Percentiles rank a stretch among this genome's conserved stretches.
These are phyloP conservation scores for Dothiorella sarmentorum DNA, from an alignment of 2,329 filamentous ascomycete species.

Conservation along the genomic window DNA sequence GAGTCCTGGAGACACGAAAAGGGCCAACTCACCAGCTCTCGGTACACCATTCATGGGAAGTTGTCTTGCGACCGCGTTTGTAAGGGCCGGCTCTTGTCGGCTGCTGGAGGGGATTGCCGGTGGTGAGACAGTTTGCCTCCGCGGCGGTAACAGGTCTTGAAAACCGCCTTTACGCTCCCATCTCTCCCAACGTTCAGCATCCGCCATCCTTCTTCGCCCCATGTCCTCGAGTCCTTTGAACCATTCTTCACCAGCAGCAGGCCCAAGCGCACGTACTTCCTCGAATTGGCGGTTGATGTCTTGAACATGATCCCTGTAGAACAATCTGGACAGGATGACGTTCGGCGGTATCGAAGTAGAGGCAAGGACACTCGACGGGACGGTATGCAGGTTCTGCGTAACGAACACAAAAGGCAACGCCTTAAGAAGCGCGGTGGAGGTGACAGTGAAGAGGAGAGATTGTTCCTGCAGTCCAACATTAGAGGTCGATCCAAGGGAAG, in stretches of 20 bases:
- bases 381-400: conserved; percentile 58
- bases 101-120: neutral
- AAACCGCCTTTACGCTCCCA: conserved; percentile 54
- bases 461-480: conserved; percentile 56
- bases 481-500: conserved; percentile 25
- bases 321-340: conserved; percentile 62
- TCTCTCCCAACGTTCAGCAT: conserved; percentile 70
- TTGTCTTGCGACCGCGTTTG: neutral
- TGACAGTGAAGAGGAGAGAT: conserved; percentile 62
- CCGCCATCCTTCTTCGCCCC: conserved; percentile 58
- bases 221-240: conserved; percentile 66
- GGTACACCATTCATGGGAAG: conserved; percentile 18
- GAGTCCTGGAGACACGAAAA: neutral
- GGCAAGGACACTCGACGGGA: conserved; percentile 56
- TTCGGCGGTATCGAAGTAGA: conserved; percentile 44
- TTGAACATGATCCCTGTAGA: conserved; percentile 60
- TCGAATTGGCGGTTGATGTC: conserved; percentile 61
- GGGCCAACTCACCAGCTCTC: conserved; percentile 7
- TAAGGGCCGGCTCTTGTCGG: neutral
- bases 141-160: neutral
- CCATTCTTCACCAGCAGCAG: conserved; percentile 71
- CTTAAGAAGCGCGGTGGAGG: conserved; percentile 56
- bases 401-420: conserved; percentile 69
- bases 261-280: conserved; percentile 62
- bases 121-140: neutral